Evolutionary conservation across 257 asterid genomes (phyloP), one percentile per base, ranked within the genome.

Genomic region (Striga asiatica): DNA sequence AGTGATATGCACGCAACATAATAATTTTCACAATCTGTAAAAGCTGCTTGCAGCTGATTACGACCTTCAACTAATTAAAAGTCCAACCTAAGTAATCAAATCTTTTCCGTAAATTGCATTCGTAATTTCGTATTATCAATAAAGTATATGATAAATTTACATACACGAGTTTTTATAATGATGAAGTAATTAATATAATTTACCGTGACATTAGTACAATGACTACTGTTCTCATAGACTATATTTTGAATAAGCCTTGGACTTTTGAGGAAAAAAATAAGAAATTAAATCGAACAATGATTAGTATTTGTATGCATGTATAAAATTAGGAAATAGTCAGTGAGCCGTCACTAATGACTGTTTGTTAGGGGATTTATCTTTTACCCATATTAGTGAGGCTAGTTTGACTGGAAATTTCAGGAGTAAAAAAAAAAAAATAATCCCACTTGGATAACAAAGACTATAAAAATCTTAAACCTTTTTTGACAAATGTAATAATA

Each of bases 381-480:
- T 3, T 39, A 45, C 4, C 18, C 2, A 1, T 11, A 7, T 46
- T 37, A 19, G 6, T 35, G 4, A 35, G 11, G 12, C 9, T 47
- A 45, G 60, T 28, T 57, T 66, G 77, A 67, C 68, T 61, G n/a
- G 9, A 59, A 32, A 20, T 0, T 58, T 27, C 24, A 53, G 24
- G 38, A 67, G 71, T 56, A 14, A 61, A 58, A 67, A 34, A 6
- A 39, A 24, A 27, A 61, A 50, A 37, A n/a, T n/a, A n/a, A n/a
- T 48, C 57, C 81, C 66, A 68, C 66, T 60, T 19, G 77, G 58
- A 58, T 58, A 22, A 62, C 47, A 50, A 59, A 21, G 16, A 21
- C 8, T n/a, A 58, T 7, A 12, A n/a, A n/a, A n/a, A n/a, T n/a
- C n/a, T n/a, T n/a, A n/a, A n/a, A n/a, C n/a, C n/a, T n/a, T n/a